Evolutionary conservation across 129 eudicot species (phyloP).

Genomic region (Centella asiatica): DNA sequence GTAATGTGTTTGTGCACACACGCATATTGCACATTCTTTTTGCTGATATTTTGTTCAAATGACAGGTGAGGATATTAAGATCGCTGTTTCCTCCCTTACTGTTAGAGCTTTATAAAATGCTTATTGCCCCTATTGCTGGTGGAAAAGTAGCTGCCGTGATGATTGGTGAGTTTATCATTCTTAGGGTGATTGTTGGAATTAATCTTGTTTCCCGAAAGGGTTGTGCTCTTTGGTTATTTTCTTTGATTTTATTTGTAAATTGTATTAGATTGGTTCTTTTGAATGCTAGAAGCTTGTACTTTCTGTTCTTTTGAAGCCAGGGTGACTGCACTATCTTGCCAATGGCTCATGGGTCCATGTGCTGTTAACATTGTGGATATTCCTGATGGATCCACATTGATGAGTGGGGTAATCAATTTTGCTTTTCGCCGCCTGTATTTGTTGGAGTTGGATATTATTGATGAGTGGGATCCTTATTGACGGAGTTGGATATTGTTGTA

Average conservation of each 20-base stretch:
- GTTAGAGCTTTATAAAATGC: conserved; percentile 67
- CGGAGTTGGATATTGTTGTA: conserved; percentile 16
- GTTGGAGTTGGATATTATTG: conserved; percentile 8
- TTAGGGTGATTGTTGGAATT: neutral
- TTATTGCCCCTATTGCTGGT: conserved; percentile 70
- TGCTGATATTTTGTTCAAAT: neutral
- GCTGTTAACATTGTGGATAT: conserved; percentile 62
- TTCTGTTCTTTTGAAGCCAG: conserved; percentile 57
- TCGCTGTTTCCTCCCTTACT: conserved; percentile 72
- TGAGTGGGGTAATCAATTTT: conserved; percentile 56
- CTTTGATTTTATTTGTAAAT: neutral
- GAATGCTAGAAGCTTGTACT: conserved; percentile 16
- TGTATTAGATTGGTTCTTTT: neutral
- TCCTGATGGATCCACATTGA: conserved; percentile 64
- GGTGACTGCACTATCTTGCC: conserved; percentile 89
- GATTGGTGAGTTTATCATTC: conserved; percentile 63
- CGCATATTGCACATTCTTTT: neutral
- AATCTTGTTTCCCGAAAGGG: neutral
- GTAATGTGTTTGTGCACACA: neutral
- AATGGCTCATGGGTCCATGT: conserved; percentile 93
- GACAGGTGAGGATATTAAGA: conserved; percentile 65
- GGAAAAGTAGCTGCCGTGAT: conserved; percentile 72
- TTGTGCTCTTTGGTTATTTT: neutral
- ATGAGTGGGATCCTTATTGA: conserved; percentile 2
- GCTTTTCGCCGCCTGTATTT: neutral